Base-by-base conservation (phyloP, 176 grass and related monocot species). In the Hordeum vulgare region DNA sequence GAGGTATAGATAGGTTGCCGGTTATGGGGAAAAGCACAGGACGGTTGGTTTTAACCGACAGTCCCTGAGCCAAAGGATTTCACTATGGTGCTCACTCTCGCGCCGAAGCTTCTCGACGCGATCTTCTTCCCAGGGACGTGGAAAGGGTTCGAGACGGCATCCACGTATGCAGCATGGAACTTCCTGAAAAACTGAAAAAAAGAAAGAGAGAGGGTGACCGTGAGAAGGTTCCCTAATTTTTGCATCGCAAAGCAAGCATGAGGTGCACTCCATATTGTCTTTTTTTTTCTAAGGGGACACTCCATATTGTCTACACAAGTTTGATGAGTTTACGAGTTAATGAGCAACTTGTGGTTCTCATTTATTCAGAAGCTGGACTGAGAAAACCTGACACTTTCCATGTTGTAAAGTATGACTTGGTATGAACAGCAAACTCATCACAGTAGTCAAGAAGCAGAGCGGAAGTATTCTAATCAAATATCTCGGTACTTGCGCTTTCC, bases 101-200 rank as follows among this genome's bases (percentile, higher is more conserved):
- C 84, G 17, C 89, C 91, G 71, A 99, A 99, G 74, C 83, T 94
- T 88, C 90, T 96, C 21, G 97, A 99, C 34, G 91, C 83, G 34
- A 99, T 96, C 85, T 99, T 99, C 86, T 94, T 99, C 73, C 97
- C 97, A 6, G 97, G 97, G 72, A 99, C 91, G 68, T 99, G 93
- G 78, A 99, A 99, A 1, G 97, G 97, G 78, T 99, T 96, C 4
- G 91, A 99, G 74, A 99, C 88, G 0, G 97, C 91, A 61, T 96
- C 97, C 34, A 94, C 91, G 37, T 96, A 94, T 27, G 93, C 93
- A 0, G 93, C 91, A 56, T 99, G 93, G 78, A 99, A 99, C 86
- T 92, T 99, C 89, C 90, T 92, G 80, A 96, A 99, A 81, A 99
- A 99, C 97, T 99, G 83, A 85, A n/a, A 15, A 75, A 81, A 76